Percentiles rank a stretch among this genome's conserved stretches.
Evolutionary conservation across 495 filamentous ascomycete genomes (phyloP).

Genomic region (Penicillium turbatum): DNA sequence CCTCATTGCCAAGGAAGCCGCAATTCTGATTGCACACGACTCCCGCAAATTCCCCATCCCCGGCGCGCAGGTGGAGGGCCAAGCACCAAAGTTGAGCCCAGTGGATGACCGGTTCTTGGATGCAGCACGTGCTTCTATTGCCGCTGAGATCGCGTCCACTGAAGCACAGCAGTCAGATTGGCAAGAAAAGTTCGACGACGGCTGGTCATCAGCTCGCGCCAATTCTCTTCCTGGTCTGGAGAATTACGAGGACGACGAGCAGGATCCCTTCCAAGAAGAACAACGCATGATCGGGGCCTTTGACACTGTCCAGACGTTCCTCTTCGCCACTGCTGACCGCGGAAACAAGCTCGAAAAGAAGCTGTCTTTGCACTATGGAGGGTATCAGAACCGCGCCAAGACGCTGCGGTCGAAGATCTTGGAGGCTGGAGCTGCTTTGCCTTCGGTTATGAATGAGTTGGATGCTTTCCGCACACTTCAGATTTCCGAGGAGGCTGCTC

Average conservation of each 20-base stretch:
- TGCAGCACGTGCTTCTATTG: slow-evolving; percentile 70
- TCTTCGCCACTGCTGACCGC: slow-evolving; percentile 67
- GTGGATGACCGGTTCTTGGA: slow-evolving; percentile 69
- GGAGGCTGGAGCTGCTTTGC: slow-evolving; percentile 73
- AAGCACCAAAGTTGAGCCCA: slow-evolving; percentile 53
- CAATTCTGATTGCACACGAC: slow-evolving; percentile 75
- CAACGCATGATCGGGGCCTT: slow-evolving; percentile 48
- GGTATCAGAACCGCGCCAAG: slow-evolving; percentile 84
- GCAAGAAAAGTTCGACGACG: slow-evolving; percentile 54
- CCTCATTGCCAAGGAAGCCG: slow-evolving; percentile 69
- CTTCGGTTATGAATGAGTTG: slow-evolving; percentile 65
- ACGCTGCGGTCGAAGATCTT: slow-evolving; percentile 73
- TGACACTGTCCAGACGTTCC: slow-evolving; percentile 60
- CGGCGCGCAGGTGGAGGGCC: slow-evolving; percentile 59
- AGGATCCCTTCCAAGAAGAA: slow-evolving; percentile 34
- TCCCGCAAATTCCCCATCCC: slow-evolving; percentile 67
- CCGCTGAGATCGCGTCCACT: slow-evolving; percentile 58
- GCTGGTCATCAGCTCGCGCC: slow-evolving; percentile 62
- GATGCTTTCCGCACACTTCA: slow-evolving; percentile 72
- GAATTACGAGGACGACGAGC: slow-evolving; percentile 65
- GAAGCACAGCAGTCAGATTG: slow-evolving; percentile 49
- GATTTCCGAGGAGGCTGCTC: slow-evolving; percentile 71
- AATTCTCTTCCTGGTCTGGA: slow-evolving; percentile 68
- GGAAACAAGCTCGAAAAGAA: slow-evolving; percentile 92
- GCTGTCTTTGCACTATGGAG: slow-evolving; percentile 78